Conservation (phyloP, 2,329 filamentous ascomycete genomes). For the Botryosphaeria dothidea region DNA sequence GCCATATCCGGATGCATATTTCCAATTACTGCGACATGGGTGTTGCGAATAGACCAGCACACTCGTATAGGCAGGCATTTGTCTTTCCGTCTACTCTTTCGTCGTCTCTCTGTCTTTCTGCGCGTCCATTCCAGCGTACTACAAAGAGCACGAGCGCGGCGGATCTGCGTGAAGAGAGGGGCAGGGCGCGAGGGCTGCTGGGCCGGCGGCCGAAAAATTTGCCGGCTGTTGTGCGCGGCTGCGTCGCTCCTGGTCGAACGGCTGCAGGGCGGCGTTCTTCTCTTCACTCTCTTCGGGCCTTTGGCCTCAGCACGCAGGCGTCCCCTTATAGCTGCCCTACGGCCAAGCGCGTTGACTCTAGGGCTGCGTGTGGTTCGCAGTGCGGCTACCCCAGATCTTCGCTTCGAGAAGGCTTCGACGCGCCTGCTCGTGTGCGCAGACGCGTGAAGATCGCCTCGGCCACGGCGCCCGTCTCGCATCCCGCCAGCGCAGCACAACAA, state of each 20-base stretch:
- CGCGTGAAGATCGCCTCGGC: conserved; percentile 7
- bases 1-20: not conserved
- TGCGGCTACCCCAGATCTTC: conserved; percentile 13
- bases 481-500: conserved; percentile 1
- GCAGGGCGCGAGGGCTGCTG: not conserved
- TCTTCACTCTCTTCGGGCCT: not conserved
- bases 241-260: not conserved
- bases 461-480: not conserved
- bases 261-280: not conserved
- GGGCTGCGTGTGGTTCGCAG: conserved; percentile 7
- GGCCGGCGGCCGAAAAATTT: not conserved
- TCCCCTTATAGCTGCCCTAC: not conserved
- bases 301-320: not conserved
- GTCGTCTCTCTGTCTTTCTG: not conserved
- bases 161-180: not conserved
- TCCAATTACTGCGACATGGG: not conserved
- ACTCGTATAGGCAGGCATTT: not conserved
- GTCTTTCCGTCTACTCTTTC: not conserved
- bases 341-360: not conserved
- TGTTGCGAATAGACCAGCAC: not conserved
- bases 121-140: too few relatives aligned
- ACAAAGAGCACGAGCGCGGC: not conserved
- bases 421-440: conserved; percentile 2
- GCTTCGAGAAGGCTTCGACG: conserved; percentile 10
- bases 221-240: not conserved